Evolutionary conservation across 225 moss, liverwort and hornwort genomes (phyloP).

Genomic region (Sphagnum contortum): DNA sequence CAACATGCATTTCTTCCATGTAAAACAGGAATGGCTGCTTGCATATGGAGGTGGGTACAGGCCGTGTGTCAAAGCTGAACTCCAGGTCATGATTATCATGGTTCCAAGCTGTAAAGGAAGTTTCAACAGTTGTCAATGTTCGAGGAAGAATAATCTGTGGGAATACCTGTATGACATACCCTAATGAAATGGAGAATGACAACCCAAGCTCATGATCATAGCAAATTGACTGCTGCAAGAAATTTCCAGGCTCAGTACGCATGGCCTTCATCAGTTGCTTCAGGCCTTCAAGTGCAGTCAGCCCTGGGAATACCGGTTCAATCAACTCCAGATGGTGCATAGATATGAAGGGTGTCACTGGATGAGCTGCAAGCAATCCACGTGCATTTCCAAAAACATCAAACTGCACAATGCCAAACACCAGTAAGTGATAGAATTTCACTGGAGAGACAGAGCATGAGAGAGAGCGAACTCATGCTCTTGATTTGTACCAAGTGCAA

Average conservation of each 20-base stretch:
- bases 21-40: slow-evolving; percentile 54
- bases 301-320: slow-evolving; percentile 55
- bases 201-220: slow-evolving; percentile 47
- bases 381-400: slow-evolving; percentile 65
- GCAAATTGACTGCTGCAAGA: slow-evolving; percentile 72
- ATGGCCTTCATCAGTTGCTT: slow-evolving; percentile 46
- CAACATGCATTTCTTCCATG: slow-evolving; percentile 1
- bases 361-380: slow-evolving; percentile 72
- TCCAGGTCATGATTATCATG: slow-evolving; percentile 57
- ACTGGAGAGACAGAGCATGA: not conserved
- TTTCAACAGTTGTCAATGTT: slow-evolving; percentile 57
- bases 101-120: slow-evolving; percentile 81
- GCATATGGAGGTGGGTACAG: slow-evolving; percentile 44
- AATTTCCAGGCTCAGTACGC: slow-evolving; percentile 50
- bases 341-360: slow-evolving; percentile 66
- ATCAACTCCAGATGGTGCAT: slow-evolving; percentile 80
- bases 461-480: not conserved
- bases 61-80: slow-evolving; percentile 63
- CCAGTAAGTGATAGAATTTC: not conserved
- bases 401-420: slow-evolving; percentile 31
- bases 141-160: slow-evolving; percentile 60
- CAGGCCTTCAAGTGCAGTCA: slow-evolving; percentile 38
- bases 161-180: slow-evolving; percentile 58
- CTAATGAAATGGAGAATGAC: slow-evolving; percentile 75
- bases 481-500: too few relatives aligned